Evolutionary conservation across 805 yeast genomes (phyloP), one percentile per base, ranked within the genome.

Genomic region (Kodamaea hsintzibuensis): DNA sequence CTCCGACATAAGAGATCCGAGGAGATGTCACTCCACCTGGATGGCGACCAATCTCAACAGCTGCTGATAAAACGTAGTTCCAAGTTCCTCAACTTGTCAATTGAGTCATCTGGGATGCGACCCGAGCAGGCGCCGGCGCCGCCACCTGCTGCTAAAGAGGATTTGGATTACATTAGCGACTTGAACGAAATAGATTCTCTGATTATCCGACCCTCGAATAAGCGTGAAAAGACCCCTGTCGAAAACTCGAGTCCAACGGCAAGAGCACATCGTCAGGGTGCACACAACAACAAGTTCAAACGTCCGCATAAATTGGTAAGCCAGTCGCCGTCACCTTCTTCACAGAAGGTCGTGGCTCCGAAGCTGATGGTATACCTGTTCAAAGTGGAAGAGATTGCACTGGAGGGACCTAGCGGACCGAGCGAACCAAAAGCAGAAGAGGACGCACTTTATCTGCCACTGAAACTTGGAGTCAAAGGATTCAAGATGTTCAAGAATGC

Each of bases 261-360:
- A 12, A 35, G 47, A 18, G 30, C 50, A 33, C 14, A 47, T 51
- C 25, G 30, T 53, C 7, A 40, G 47, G 8, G 57, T 57, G 3
- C 59, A 62, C 45, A 57, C 50, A 54, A 44, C 37, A 72, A 71
- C 55, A 74, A 73, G 56, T 76, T 73, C 61, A 76, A 76, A 55
- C 62, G 80, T 35, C 80, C 80, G 1, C 80, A 74, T 58, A 69
- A 71, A 52, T 63, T 76, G 49, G 72, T 76, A 18, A 73, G 78
- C 55, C 78, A 76, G 56, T 68, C 74, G 14, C 80, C 80, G 3
- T 73, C 78, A 12, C 79, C 78, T 3, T 63, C 70, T 22, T 58
- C 67, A 22, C 46, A 48, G 30, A 54, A 46, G n/a, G 42, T 54
- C 8, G 42, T 37, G 27, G 47, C 49, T 8, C 48, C 48, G 30